These are phyloP conservation scores for Mucor sp. DNA, from an alignment of 371 early-diverging fungal species.

Conservation along the genomic window DNA sequence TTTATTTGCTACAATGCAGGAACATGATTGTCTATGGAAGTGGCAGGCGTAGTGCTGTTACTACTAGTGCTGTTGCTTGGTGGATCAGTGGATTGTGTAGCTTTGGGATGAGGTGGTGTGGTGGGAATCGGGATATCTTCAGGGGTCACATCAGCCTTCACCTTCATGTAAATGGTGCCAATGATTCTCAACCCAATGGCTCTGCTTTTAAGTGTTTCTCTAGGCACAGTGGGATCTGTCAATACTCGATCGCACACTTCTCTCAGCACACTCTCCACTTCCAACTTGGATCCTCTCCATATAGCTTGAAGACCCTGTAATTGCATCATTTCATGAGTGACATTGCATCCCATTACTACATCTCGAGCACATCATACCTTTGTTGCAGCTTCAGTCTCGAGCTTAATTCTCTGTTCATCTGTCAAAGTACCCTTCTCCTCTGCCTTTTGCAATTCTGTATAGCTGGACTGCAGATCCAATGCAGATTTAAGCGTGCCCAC, in stretches of 20 bases:
- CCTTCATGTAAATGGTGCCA: slow-evolving; percentile 70
- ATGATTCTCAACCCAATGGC: slow-evolving; percentile 74
- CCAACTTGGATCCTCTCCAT: slow-evolving; percentile 94
- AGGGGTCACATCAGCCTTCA: slow-evolving; percentile 54
- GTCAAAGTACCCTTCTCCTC: slow-evolving; percentile 77
- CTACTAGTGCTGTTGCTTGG: neutral
- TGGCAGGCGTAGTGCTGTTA: neutral
- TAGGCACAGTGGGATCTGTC: slow-evolving; percentile 60
- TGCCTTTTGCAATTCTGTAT: slow-evolving; percentile 82
- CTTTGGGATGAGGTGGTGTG: neutral
- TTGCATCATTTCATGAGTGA: neutral
- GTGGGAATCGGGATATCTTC: slow-evolving; percentile 38
- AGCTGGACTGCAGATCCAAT: slow-evolving; percentile 87
- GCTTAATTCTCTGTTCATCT: slow-evolving; percentile 58
- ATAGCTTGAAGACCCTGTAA: slow-evolving; percentile 85
- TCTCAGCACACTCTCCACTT: slow-evolving; percentile 89
- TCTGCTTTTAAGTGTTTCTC: slow-evolving; percentile 57
- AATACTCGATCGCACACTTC: slow-evolving; percentile 90
- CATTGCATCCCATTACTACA: neutral
- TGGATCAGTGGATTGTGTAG: neutral
- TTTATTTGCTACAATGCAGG: neutral
- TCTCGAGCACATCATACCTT: slow-evolving; percentile 44
- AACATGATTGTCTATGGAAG: neutral
- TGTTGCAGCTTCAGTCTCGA: slow-evolving; percentile 79
- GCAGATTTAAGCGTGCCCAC: slow-evolving; percentile 90